Evolutionary conservation across 495 filamentous ascomycete species (phyloP).

Genomic region (Penicillium egyptiacum): DNA sequence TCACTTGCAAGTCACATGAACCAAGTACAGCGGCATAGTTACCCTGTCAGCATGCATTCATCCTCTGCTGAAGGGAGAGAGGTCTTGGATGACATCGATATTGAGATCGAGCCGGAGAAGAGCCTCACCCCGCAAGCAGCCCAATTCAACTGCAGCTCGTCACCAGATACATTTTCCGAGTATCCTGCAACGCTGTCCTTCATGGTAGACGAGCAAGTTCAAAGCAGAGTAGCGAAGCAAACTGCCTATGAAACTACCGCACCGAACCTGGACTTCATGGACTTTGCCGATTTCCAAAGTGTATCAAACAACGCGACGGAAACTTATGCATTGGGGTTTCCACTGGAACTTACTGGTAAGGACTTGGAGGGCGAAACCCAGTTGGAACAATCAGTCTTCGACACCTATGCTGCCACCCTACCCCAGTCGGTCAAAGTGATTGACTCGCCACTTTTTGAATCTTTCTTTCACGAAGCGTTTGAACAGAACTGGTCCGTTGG

Average conservation of each 20-base stretch:
- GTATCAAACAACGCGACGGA: background rate
- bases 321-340: background rate
- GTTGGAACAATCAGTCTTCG: background rate
- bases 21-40: background rate
- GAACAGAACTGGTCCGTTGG: background rate
- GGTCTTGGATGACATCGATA: background rate
- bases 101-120: background rate
- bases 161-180: background rate
- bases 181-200: background rate
- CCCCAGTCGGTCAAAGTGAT: background rate
- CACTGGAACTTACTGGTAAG: background rate
- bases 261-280: slow-evolving; percentile 9
- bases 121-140: background rate
- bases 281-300: background rate
- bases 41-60: no score
- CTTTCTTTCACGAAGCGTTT: slow-evolving; percentile 2
- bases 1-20: no score
- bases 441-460: background rate
- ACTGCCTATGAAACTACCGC: no score
- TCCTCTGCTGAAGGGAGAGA: background rate
- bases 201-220: background rate
- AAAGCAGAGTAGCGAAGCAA: background rate
- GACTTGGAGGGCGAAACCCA: background rate
- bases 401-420: background rate
- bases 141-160: background rate